These are phyloP conservation scores for Naganishia liquefaciens DNA, from an alignment of 1,284 basidiomycete genomes.

Conservation along the genomic window DNA sequence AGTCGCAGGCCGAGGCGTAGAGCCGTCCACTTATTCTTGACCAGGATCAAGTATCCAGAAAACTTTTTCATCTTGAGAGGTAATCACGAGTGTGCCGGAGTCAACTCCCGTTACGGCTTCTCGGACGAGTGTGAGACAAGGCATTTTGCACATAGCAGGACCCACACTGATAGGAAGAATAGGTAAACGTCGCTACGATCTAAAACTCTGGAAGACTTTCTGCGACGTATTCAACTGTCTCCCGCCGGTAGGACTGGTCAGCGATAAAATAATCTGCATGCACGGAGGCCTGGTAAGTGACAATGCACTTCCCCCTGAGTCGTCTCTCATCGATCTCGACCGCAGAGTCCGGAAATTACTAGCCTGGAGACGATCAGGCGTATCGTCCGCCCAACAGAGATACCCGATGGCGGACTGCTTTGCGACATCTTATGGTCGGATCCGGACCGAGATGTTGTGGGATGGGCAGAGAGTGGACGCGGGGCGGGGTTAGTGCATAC, in stretches of 20 bases:
- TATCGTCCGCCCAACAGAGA: constrained; percentile 84
- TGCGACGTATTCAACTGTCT: constrained; percentile 99
- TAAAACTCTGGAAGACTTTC: constrained; percentile 68
- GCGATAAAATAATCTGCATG: constrained; percentile 99
- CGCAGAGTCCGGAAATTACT: constrained; percentile 82
- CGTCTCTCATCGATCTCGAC: neutral
- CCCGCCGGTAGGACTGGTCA: constrained; percentile 96
- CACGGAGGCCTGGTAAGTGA: constrained; percentile 76
- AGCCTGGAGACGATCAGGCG: constrained; percentile 99
- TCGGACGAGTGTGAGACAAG: constrained; percentile 61
- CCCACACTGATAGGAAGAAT: neutral
- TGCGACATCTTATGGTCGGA: constrained; percentile 99
- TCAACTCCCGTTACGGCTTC: constrained; percentile 65
- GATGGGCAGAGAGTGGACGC: constrained; percentile 99
- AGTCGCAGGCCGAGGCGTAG: neutral
- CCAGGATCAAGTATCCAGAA: constrained; percentile 63
- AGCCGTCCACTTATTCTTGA: neutral
- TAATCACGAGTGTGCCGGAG: constrained; percentile 64
- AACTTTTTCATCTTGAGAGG: constrained; percentile 65
- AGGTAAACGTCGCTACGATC: constrained; percentile 65
- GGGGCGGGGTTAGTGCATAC: constrained; percentile 61
- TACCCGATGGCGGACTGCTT: constrained; percentile 71
- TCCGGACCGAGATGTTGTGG: constrained; percentile 92
- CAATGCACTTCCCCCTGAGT: neutral
- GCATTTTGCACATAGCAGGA: constrained; percentile 20